Conservation (phyloP, 2,329 filamentous ascomycete species). For the Botryotinia calthae region DNA sequence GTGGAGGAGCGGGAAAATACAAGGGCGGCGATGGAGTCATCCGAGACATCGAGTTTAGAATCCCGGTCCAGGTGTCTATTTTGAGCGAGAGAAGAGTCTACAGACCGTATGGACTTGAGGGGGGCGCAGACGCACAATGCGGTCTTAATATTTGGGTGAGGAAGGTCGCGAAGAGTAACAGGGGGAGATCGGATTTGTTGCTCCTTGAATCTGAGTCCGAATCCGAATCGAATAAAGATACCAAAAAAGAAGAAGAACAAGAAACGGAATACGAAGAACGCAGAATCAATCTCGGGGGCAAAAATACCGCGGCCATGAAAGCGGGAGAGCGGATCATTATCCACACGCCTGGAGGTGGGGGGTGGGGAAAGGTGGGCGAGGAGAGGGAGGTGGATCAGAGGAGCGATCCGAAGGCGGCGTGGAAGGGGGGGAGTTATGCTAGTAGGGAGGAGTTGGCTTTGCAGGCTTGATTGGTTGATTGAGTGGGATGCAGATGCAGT, state of each 20-base stretch:
- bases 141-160: conserved; percentile 88
- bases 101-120: conserved; percentile 77
- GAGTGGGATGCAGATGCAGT: no score
- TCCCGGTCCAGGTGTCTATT: conserved; percentile 75
- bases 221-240: conserved; percentile 15
- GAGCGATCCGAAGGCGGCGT: conserved; percentile 57
- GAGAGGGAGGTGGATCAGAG: conserved; percentile 51
- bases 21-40: conserved; percentile 71
- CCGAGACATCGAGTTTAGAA: conserved; percentile 76
- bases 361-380: conserved; percentile 64
- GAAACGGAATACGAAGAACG: conserved; percentile 53
- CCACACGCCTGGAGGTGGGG: conserved; percentile 74
- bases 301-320: conserved; percentile 76
- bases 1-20: conserved; percentile 63
- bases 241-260: conserved; percentile 30
- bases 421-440: conserved; percentile 59
- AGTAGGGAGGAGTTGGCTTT: conserved; percentile 57
- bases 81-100: conserved; percentile 74
- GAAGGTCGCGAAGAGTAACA: conserved; percentile 59
- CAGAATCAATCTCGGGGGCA: conserved; percentile 70
- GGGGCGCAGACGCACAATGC: conserved; percentile 73
- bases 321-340: conserved; percentile 76
- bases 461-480: conserved; percentile 45
- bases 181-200: conserved; percentile 46
- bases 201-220: conserved; percentile 23